These are phyloP conservation scores for Neopestalotiopsis clavispora DNA, from an alignment of 2,329 filamentous ascomycete species.

Conservation along the genomic window DNA sequence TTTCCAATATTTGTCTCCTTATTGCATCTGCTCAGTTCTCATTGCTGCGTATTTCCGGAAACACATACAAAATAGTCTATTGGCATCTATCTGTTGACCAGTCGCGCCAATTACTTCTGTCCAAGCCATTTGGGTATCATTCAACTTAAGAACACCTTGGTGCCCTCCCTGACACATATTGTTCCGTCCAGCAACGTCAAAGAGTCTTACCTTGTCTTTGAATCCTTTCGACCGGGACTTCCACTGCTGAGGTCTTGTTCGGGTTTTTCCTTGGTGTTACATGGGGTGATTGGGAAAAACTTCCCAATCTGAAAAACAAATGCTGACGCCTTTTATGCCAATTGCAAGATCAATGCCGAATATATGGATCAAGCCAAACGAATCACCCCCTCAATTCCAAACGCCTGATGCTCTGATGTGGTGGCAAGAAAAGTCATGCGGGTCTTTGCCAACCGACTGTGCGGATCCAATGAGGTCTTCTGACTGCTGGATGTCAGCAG, in stretches of 20 bases:
- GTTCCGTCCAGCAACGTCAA: conserved; percentile 9
- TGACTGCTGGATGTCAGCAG: background rate
- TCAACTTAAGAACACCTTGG: conserved; percentile 16
- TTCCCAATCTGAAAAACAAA: background rate
- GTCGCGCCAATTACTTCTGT: background rate
- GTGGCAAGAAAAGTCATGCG: background rate
- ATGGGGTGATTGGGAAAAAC: background rate
- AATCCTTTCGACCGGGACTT: background rate
- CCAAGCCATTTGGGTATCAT: conserved; percentile 19
- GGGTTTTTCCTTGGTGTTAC: background rate
- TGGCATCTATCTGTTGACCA: background rate
- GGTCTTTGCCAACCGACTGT: background rate
- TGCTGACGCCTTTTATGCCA: conserved; percentile 8
- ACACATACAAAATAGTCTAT: background rate
- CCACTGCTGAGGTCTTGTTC: background rate
- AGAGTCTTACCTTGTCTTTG: background rate
- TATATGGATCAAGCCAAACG: background rate
- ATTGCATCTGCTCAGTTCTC: too few relatives aligned
- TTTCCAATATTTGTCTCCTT: too few relatives aligned
- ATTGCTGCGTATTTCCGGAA: background rate
- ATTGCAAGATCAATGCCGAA: conserved; percentile 2
- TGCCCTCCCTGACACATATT: background rate
- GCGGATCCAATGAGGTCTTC: background rate
- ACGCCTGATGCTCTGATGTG: conserved; percentile 8
- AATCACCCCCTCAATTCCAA: background rate